These are phyloP conservation scores for Ceriops decandra DNA, from an alignment of 345 rosid species.

Conservation along the genomic window DNA sequence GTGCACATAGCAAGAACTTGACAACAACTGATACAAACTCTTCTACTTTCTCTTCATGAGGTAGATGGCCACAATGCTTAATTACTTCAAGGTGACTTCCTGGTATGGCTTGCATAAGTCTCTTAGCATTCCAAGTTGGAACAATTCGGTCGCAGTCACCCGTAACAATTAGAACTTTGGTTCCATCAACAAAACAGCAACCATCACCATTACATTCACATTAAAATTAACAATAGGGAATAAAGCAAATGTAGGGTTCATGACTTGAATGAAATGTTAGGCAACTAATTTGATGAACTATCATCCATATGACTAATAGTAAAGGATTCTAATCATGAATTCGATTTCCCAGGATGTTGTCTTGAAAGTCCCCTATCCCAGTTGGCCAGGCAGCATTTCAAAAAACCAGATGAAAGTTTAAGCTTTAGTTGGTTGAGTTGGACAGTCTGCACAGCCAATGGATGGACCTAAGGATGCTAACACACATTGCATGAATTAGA, in stretches of 20 bases:
- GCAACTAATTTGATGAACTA: not conserved
- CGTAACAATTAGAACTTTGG: conserved; percentile 63
- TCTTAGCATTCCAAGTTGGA: conserved; percentile 85
- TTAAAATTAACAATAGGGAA: not conserved
- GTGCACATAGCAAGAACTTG: conserved; percentile 56
- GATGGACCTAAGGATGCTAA: too few species aligned
- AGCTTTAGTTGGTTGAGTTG: too few species aligned
- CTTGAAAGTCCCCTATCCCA: not conserved
- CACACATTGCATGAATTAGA: not conserved
- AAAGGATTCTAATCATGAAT: not conserved
- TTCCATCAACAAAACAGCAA: conserved; percentile 11
- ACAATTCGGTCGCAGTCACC: conserved; percentile 82
- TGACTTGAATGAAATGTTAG: not conserved
- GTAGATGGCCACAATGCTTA: conserved; percentile 81
- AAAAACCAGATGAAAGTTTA: not conserved
- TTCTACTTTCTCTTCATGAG: conserved; percentile 81
- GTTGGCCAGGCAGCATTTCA: not conserved
- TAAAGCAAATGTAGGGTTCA: not conserved
- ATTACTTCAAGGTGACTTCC: conserved; percentile 62
- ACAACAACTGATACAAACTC: conserved; percentile 65
- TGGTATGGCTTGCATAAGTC: conserved; percentile 65
- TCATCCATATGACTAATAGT: not conserved
- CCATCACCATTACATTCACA: conserved; percentile 1
- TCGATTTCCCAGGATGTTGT: too few species aligned
- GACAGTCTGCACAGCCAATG: too few species aligned